Conservation (phyloP, 495 filamentous ascomycete genomes). For the Hypoxylon fuscum region DNA sequence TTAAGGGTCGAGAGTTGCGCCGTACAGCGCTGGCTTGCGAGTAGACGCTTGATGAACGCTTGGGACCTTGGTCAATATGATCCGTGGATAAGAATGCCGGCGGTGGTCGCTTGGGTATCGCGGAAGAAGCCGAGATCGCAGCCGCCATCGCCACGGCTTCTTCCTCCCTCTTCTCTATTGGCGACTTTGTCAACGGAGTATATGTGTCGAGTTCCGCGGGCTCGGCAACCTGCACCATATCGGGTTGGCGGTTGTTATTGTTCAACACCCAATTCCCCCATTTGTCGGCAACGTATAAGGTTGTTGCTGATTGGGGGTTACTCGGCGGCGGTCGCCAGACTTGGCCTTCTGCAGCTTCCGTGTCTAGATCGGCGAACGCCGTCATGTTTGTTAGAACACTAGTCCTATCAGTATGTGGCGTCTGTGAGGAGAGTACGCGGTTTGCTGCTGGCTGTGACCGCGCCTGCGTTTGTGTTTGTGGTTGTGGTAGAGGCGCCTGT, state of each 20-base stretch:
- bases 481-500: slow-evolving; percentile 30
- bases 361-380: slow-evolving; percentile 54
- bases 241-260: slow-evolving; percentile 33
- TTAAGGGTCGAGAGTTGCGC: slow-evolving; percentile 17
- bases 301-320: slow-evolving; percentile 49
- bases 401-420: slow-evolving; percentile 41
- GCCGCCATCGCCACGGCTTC: slow-evolving; percentile 39
- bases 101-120: slow-evolving; percentile 20
- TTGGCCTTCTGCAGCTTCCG: slow-evolving; percentile 36
- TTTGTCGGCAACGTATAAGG: slow-evolving; percentile 55
- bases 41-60: slow-evolving; percentile 42
- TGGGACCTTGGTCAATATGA: slow-evolving; percentile 1
- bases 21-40: slow-evolving; percentile 34
- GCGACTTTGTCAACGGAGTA: slow-evolving; percentile 52
- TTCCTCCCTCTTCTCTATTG: slow-evolving; percentile 49
- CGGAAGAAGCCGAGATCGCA: slow-evolving; percentile 33
- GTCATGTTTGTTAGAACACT: slow-evolving; percentile 59
- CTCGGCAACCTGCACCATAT: slow-evolving; percentile 22
- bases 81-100: slow-evolving; percentile 32
- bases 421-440: slow-evolving; percentile 19
- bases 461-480: no score
- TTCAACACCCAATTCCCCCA: slow-evolving; percentile 57
- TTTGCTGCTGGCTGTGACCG: slow-evolving; percentile 10
- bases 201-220: slow-evolving; percentile 47
- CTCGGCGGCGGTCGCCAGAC: slow-evolving; percentile 54